Base-by-base conservation (phyloP, 164 flowering plant species). In the Amborella trichopoda region DNA sequence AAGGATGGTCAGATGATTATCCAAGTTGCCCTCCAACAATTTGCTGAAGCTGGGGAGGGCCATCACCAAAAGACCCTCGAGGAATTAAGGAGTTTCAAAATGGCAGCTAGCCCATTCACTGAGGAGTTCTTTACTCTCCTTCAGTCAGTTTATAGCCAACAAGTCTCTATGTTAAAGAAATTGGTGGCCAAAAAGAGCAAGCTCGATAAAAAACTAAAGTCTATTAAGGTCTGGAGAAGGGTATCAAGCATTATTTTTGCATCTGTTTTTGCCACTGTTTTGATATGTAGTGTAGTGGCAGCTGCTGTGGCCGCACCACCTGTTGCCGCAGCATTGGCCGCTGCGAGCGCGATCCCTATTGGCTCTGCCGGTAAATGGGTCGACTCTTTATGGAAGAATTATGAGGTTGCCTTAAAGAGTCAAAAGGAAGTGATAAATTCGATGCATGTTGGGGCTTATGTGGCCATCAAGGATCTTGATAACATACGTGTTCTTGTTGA, bases 271-370 rank as follows among this genome's bases (percentile, higher is more conserved):
- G 83, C 78, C 2, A 56, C 86, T 0, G 77, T 79, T 16, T 21
- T 89, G 52, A 79, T 89, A 27, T 83, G 80, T 55, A 82, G 94
- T 0, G 88, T 83, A 22, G 95, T 89, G 45, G 97, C 90, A 0
- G 95, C 91, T 0, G 90, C 90, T 10, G 52, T 89, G 40, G 62
- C 90, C 1, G 97, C 93, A 11, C 95, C 90, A 0, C 93, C 90
- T 2, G 68, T 89, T 20, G 77, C 78, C 1, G 63, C 89, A 0
- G 95, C 97, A 17, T 6, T 89, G 51, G 81, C 88, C 0, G 82
- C 80, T 12, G 90, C 91, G 2, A 58, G 77, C n/a, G 56, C 89
- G 5, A 77, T 78, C 47, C 94, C 98, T 1, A 26, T 86, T 34
- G 94, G 94, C 13, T 68, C 86, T 5, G 66, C 74, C 66, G 97